A percentile compares a stretch with the other conserved stretches of the same genome.
phyloP scores from a whole-genome alignment of 192 early-diverging fungal species.

The Backusella luteola region DNA sequence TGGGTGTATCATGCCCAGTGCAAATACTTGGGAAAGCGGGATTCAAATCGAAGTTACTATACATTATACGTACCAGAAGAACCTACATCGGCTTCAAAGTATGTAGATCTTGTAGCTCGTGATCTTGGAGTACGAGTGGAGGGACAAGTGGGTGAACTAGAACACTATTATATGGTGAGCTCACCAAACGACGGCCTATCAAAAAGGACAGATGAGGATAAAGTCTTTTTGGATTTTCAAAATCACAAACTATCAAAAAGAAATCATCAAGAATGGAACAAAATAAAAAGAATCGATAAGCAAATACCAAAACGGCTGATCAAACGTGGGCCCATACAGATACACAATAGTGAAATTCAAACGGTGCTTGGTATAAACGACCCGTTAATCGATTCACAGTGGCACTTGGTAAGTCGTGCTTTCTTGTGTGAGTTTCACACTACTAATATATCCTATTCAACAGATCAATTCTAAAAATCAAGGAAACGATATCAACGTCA shows the following conservation, averaged over 20 bases:
- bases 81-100: neutral
- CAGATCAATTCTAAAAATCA: constrained; percentile 19
- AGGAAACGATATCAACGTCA: constrained; percentile 82
- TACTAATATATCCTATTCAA: neutral
- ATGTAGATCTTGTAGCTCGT: constrained; percentile 21
- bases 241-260: neutral
- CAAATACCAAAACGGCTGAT: constrained; percentile 6
- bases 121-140: constrained; percentile 42
- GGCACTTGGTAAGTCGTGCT: constrained; percentile 65
- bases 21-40: constrained; percentile 1
- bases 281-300: constrained; percentile 22
- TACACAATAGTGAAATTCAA: neutral
- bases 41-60: neutral
- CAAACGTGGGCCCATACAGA: constrained; percentile 17
- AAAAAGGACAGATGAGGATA: constrained; percentile 12
- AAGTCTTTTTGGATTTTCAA: neutral
- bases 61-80: constrained; percentile 1
- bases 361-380: constrained; percentile 49
- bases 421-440: neutral
- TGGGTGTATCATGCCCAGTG: neutral
- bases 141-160: constrained; percentile 68
- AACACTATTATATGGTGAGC: constrained; percentile 63
- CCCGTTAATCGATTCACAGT: constrained; percentile 69
- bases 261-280: constrained; percentile 14
- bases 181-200: constrained; percentile 31